Evolutionary conservation across 2,329 filamentous ascomycete genomes (phyloP).

Genomic region (Aspergillus phoenicis): DNA sequence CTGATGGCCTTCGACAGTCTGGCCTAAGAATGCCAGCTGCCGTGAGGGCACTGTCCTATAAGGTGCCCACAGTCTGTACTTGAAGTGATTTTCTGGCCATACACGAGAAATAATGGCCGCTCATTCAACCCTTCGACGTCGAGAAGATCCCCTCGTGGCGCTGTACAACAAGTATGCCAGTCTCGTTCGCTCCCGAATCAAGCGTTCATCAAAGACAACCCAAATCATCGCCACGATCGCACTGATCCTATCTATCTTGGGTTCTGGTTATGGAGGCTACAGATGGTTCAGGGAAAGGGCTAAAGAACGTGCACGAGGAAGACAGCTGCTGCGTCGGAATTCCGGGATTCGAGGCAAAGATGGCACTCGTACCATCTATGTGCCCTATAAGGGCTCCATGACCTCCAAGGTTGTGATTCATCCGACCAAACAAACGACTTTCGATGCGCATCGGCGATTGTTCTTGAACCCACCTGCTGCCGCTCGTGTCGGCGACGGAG

Average conservation of each 20-base stretch:
- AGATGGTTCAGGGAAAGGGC: conserved; percentile 73
- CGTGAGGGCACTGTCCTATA: conserved; percentile 12
- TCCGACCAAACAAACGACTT: conserved; percentile 87
- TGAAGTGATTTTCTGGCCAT: neutral
- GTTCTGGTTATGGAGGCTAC: conserved; percentile 75
- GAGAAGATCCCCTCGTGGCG: conserved; percentile 67
- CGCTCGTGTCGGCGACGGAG: conserved; percentile 72
- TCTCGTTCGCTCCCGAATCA: conserved; percentile 55
- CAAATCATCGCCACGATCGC: conserved; percentile 75
- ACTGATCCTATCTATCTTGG: conserved; percentile 76
- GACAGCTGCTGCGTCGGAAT: conserved; percentile 81
- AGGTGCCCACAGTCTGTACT: neutral
- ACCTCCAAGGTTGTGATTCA: conserved; percentile 91
- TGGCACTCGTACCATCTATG: conserved; percentile 90
- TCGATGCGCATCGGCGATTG: conserved; percentile 90
- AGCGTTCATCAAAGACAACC: conserved; percentile 68
- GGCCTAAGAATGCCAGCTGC: conserved; percentile 19
- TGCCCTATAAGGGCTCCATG: conserved; percentile 74
- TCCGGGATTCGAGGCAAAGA: conserved; percentile 93
- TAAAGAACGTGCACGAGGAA: conserved; percentile 79
- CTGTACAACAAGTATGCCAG: conserved; percentile 58
- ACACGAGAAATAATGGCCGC: conserved; percentile 65
- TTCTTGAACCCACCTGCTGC: conserved; percentile 90
- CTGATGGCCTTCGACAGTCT: conserved; percentile 23
- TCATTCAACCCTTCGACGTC: conserved; percentile 76